These are phyloP conservation scores for Onygenales sp. DNA, from an alignment of 2,329 filamentous ascomycete species.

Conservation along the genomic window DNA sequence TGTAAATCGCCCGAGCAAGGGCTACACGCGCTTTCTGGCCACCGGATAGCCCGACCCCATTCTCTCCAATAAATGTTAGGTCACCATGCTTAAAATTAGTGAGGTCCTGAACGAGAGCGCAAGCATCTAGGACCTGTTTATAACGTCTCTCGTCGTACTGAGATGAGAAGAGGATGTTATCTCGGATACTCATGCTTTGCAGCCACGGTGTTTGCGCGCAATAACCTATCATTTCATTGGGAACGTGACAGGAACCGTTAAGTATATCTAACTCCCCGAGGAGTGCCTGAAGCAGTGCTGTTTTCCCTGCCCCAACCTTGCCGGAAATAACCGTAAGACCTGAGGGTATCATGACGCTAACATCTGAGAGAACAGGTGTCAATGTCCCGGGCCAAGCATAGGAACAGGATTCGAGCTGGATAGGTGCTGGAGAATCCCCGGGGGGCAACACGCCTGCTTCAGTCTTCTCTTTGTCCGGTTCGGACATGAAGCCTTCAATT, in stretches of 20 bases:
- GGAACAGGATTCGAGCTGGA: conserved; percentile 50
- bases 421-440: conserved; percentile 9
- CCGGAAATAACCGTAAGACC: conserved; percentile 35
- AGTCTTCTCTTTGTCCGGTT: conserved; percentile 69
- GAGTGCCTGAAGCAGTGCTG: conserved; percentile 21
- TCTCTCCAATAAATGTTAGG: conserved; percentile 51
- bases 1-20: conserved; percentile 53
- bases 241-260: conserved; percentile 26
- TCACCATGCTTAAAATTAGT: conserved; percentile 55
- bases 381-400: conserved; percentile 71
- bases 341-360: conserved; percentile 45
- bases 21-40: conserved; percentile 53
- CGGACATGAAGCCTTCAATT: conserved; percentile 77
- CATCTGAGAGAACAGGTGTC: conserved; percentile 44
- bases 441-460: conserved; percentile 24
- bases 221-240: conserved; percentile 51
- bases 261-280: conserved; percentile 49
- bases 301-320: conserved; percentile 57
- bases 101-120: conserved; percentile 53
- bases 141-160: conserved; percentile 61
- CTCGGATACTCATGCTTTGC: conserved; percentile 59
- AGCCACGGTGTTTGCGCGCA: conserved; percentile 60
- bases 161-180: conserved; percentile 57
- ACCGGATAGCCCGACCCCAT: conserved; percentile 52
- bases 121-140: conserved; percentile 58